Conservation (phyloP, 2,329 filamentous ascomycete species). For the Cladosporium sp. region DNA sequence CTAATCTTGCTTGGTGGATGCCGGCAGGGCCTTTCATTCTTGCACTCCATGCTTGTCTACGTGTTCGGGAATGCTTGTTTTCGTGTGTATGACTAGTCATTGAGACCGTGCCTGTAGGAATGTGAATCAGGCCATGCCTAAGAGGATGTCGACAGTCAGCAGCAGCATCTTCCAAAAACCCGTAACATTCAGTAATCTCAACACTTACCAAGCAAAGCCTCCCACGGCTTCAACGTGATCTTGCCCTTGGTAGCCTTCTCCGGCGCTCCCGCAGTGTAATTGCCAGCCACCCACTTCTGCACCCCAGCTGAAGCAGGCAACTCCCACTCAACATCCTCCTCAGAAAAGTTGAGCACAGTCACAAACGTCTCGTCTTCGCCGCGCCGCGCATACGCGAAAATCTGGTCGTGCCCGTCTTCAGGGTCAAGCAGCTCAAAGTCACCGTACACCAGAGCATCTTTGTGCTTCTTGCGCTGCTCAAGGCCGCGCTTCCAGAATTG, state of each 20-base stretch:
- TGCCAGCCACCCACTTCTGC: conserved; percentile 34
- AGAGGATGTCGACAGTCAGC: background rate
- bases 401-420: conserved; percentile 41
- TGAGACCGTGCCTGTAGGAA: too few relatives aligned
- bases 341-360: conserved; percentile 34
- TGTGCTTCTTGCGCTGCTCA: conserved; percentile 51
- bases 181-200: background rate
- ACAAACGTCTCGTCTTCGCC: conserved; percentile 29
- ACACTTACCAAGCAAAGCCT: conserved; percentile 29
- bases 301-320: conserved; percentile 30
- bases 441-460: conserved; percentile 59
- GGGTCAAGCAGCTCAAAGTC: conserved; percentile 51
- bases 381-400: conserved; percentile 49
- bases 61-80: too few relatives aligned
- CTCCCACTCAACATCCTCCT: conserved; percentile 29
- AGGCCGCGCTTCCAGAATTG: conserved; percentile 60
- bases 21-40: too few relatives aligned
- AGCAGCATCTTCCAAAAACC: background rate
- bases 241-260: conserved; percentile 24
- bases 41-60: too few relatives aligned
- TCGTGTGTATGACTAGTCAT: too few relatives aligned
- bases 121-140: background rate
- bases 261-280: conserved; percentile 28
- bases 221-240: conserved; percentile 31
- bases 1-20: too few relatives aligned